A percentile compares a stretch with the other conserved stretches of the same genome.
Evolutionary conservation across 1,284 basidiomycete genomes (phyloP).

Genomic region (Grifola frondosa): DNA sequence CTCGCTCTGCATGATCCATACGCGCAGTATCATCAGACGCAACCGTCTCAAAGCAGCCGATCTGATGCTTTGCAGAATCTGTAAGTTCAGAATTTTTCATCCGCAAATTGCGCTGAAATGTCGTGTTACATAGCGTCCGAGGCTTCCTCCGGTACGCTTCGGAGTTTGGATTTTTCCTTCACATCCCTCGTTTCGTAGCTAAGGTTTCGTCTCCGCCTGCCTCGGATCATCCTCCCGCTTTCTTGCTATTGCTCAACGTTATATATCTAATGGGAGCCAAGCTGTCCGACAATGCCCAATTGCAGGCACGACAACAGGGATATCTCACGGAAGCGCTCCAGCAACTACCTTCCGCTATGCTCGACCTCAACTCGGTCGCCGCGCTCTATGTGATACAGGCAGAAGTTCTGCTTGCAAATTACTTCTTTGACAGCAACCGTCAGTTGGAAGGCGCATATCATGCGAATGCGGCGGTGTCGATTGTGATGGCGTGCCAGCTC

Average conservation of each 20-base stretch:
- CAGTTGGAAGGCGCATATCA: slow-evolving; percentile 45
- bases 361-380: slow-evolving; percentile 33
- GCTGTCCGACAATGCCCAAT: slow-evolving; percentile 20
- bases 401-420: slow-evolving; percentile 45
- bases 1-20: slow-evolving; percentile 29
- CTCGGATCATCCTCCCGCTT: slow-evolving; percentile 22
- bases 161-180: slow-evolving; percentile 44
- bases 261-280: slow-evolving; percentile 29
- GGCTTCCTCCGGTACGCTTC: slow-evolving; percentile 36
- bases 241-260: slow-evolving; percentile 25
- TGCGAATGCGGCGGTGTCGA: slow-evolving; percentile 41
- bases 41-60: slow-evolving; percentile 10
- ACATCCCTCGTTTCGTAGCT: slow-evolving; percentile 35
- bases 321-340: slow-evolving; percentile 33
- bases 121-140: slow-evolving; percentile 10
- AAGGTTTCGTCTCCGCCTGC: slow-evolving; percentile 23
- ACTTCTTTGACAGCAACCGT: slow-evolving; percentile 41
- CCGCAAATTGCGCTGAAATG: background rate
- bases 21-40: slow-evolving; percentile 13
- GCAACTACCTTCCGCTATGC: slow-evolving; percentile 31
- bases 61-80: slow-evolving; percentile 14
- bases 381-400: slow-evolving; percentile 45
- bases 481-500: slow-evolving; percentile 38
- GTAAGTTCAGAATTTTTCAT: slow-evolving; percentile 15
- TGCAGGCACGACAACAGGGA: slow-evolving; percentile 23